Conservation (phyloP, 1,284 basidiomycete genomes). For the Cryptococcus wingfieldii region DNA sequence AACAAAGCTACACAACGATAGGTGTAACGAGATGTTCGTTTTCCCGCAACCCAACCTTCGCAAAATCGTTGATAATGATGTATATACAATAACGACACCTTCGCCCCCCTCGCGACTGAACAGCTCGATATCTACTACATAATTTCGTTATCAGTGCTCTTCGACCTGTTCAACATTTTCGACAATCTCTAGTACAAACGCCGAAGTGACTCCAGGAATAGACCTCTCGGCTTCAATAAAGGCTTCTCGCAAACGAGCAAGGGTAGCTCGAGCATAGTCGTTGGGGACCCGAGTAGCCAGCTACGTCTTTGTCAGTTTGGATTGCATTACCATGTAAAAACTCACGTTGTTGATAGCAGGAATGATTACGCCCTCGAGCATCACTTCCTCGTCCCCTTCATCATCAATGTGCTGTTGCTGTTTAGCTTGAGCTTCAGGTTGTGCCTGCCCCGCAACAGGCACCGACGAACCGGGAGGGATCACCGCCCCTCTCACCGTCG, state of each 20-base stretch:
- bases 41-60: conserved; percentile 54
- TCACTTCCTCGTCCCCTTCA: conserved; percentile 71
- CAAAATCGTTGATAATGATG: conserved; percentile 77
- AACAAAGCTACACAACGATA: no score
- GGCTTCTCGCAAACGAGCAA: conserved; percentile 77
- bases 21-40: no score
- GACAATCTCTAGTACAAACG: conserved; percentile 52
- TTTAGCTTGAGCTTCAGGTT: neutral
- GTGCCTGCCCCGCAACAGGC: conserved; percentile 1
- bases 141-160: conserved; percentile 26
- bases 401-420: conserved; percentile 25
- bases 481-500: conserved; percentile 6
- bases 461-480: neutral
- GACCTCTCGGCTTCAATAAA: conserved; percentile 88
- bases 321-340: conserved; percentile 10
- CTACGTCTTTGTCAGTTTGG: conserved; percentile 49
- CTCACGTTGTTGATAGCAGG: conserved; percentile 86
- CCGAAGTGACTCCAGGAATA: conserved; percentile 51
- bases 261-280: conserved; percentile 74
- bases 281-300: conserved; percentile 82
- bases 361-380: conserved; percentile 89
- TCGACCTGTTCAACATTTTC: conserved; percentile 52
- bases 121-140: neutral
- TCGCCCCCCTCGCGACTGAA: conserved; percentile 65
- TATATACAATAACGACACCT: conserved; percentile 79